Percentiles rank a stretch among this genome's conserved stretches.
phyloP scores from a whole-genome alignment of 2,329 filamentous ascomycete species.

The Diaporthe vexans region DNA sequence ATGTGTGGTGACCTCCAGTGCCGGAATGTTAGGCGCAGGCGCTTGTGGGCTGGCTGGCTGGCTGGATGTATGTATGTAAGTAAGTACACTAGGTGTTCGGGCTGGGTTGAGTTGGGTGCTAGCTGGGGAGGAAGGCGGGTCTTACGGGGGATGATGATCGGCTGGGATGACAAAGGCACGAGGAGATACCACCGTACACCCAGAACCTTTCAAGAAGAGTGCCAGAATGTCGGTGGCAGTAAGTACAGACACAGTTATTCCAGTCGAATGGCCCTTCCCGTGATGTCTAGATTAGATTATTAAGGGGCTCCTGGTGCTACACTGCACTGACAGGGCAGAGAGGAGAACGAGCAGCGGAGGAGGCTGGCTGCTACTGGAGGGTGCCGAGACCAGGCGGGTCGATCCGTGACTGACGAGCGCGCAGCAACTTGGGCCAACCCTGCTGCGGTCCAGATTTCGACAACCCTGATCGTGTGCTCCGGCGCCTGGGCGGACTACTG shows the following conservation, averaged over 20 bases:
- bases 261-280: neutral
- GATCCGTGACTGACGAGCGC: constrained; percentile 35
- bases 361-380: constrained; percentile 5
- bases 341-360: too few relatives aligned
- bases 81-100: neutral
- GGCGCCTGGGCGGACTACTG: too few relatives aligned
- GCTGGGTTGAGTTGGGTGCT: neutral
- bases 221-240: too few relatives aligned
- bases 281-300: neutral
- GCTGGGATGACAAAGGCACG: constrained; percentile 23
- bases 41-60: neutral
- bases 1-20: neutral
- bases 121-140: constrained; percentile 1
- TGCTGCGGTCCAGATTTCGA: constrained; percentile 18
- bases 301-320: constrained; percentile 5
- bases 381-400: constrained; percentile 31
- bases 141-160: constrained; percentile 19
- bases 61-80: too few relatives aligned
- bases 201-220: too few relatives aligned
- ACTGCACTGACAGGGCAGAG: constrained; percentile 1
- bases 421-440: constrained; percentile 25
- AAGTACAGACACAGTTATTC: too few relatives aligned
- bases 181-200: too few relatives aligned
- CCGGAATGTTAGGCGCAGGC: neutral
- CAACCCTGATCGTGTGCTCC: too few relatives aligned